Conservation (phyloP, 1,139 yeast species). For the Yamadazyma triangularis region DNA sequence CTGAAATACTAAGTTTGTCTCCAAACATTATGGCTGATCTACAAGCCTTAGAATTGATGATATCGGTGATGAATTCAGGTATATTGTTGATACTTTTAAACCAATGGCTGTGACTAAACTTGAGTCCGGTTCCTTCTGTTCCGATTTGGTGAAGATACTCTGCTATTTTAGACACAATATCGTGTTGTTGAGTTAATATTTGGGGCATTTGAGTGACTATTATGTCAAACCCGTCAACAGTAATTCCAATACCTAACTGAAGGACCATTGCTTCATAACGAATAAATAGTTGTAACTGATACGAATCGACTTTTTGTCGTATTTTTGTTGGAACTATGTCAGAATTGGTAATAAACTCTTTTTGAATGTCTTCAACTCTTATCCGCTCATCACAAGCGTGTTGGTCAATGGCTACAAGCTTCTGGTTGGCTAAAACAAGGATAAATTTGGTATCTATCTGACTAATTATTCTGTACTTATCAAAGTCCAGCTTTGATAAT, state of each 20-base stretch:
- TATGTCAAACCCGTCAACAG: slow-evolving; percentile 6
- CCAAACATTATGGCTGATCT: slow-evolving; percentile 75
- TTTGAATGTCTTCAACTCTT: slow-evolving; percentile 44
- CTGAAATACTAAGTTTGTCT: slow-evolving; percentile 33
- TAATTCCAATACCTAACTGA: slow-evolving; percentile 32
- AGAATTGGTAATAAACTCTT: slow-evolving; percentile 11
- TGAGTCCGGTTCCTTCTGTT: neutral
- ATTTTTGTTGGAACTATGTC: slow-evolving; percentile 10
- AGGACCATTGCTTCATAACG: slow-evolving; percentile 25
- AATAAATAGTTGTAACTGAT: slow-evolving; percentile 27
- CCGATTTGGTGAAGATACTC: neutral
- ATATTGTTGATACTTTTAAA: slow-evolving; percentile 18
- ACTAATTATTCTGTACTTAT: slow-evolving; percentile 17
- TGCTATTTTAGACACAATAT: neutral
- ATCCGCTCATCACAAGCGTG: slow-evolving; percentile 79
- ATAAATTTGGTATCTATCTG: slow-evolving; percentile 65
- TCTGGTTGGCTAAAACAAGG: slow-evolving; percentile 24
- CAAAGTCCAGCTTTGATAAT: slow-evolving; percentile 15
- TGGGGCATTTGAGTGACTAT: slow-evolving; percentile 37
- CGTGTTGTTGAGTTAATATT: slow-evolving; percentile 15
- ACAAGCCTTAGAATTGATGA: slow-evolving; percentile 64
- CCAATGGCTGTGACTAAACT: slow-evolving; percentile 12
- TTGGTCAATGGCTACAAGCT: slow-evolving; percentile 55
- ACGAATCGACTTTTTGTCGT: slow-evolving; percentile 8
- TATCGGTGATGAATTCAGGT: slow-evolving; percentile 48